Base-by-base conservation (phyloP, 106 monocot species). In the Allium fistulosum region DNA sequence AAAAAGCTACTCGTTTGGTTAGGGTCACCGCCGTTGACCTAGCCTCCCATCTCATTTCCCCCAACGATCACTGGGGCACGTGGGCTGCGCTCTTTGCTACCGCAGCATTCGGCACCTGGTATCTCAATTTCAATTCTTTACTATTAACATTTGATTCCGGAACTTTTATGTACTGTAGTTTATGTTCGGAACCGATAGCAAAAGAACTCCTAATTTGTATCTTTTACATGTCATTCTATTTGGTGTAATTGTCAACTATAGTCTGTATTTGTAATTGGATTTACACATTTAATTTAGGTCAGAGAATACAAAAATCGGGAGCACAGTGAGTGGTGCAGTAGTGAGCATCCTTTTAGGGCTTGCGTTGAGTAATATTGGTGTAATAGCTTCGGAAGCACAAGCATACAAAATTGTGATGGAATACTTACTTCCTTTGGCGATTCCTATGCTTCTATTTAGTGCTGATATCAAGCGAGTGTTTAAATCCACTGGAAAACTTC, bases 381-480 rank as follows among this genome's bases (percentile, higher is more conserved):
- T 86, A 37, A 57, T 82, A 3, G 50, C 79, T 7, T 48, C 76
- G 11, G 63, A 86, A n/a, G 74, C 86, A 4, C 81, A 75, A 4
- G 79, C 82, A 4, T 86, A 86, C 26, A 11, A 22, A 8, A 71
- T 79, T 11, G 86, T 86, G 8, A 59, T 86, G 65, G 79, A 86
- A 55, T 86, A 64, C 62, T 62, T 86, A 10, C 70, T 86, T 12
- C 86, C 86, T 16, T 17, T 86, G 48, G 53, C 82, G 11, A 64
- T 86, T 28, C 86, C 86, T 15, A 61, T 82, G 53, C 65, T 86
- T 8, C 76, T 86, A 53, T 86, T 86, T 64, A 82, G 79, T 52
- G 86, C 86, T 4, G 82, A 86, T 48, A 61, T 81, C 8, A 75
- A 66, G 46, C 26, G 28, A 13, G 70, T 86, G 7, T 7, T 86